Percentiles rank a stretch among this genome's conserved stretches.
phyloP scores from a whole-genome alignment of 176 grass and related monocot species.

The Zizania latifolia region DNA sequence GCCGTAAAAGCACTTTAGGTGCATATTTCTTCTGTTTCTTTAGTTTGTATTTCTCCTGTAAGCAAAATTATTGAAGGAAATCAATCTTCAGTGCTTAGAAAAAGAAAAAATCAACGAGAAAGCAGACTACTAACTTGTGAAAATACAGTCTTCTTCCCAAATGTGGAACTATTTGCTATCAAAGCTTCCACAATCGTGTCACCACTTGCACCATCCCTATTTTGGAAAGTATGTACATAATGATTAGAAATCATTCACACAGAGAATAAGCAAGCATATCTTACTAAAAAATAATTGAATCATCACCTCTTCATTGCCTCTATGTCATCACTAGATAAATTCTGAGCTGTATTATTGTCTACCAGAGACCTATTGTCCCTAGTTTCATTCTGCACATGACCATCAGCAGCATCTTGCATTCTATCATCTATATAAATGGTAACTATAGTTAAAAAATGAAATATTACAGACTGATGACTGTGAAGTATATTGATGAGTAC shows the following conservation, averaged over 20 bases:
- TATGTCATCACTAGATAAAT: slow-evolving; percentile 83
- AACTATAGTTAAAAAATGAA: background rate
- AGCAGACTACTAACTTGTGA: slow-evolving; percentile 57
- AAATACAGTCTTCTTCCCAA: slow-evolving; percentile 73
- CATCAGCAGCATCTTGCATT: slow-evolving; percentile 31
- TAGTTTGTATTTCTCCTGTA: slow-evolving; percentile 94
- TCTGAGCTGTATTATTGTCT: slow-evolving; percentile 92
- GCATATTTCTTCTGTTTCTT: slow-evolving; percentile 99
- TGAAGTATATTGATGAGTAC: background rate
- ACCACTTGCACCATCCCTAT: slow-evolving; percentile 73
- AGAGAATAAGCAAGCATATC: background rate
- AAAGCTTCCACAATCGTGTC: slow-evolving; percentile 82
- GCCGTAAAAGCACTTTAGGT: slow-evolving; percentile 84
- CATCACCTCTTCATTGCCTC: slow-evolving; percentile 76
- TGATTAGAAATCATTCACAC: background rate
- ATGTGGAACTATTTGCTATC: slow-evolving; percentile 91
- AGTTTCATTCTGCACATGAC: slow-evolving; percentile 28
- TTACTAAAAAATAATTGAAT: background rate
- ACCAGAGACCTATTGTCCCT: slow-evolving; percentile 87
- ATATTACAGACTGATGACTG: background rate
- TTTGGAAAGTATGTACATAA: background rate
- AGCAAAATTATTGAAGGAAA: background rate
- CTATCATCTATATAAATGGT: slow-evolving; percentile 32
- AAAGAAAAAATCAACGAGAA: background rate
- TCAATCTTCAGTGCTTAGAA: background rate